Evolutionary conservation across 2,329 filamentous ascomycete genomes (phyloP).

Genomic region (Tolypocladium sp.): DNA sequence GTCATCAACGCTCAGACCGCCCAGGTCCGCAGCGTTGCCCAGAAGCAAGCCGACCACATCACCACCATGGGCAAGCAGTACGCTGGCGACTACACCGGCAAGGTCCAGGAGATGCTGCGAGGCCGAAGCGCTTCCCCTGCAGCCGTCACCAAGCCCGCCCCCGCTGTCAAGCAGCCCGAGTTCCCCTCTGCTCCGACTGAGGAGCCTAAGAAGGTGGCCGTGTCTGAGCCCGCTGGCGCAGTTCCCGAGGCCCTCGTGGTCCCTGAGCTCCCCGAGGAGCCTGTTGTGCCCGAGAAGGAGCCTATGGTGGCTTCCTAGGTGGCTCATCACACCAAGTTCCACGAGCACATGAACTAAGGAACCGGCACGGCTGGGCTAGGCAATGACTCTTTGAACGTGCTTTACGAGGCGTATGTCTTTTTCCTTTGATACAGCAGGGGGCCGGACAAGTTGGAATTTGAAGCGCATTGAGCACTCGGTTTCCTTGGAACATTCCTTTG

Average conservation of each 20-base stretch:
- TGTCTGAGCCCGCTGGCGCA: slow-evolving; percentile 11
- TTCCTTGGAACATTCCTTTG: slow-evolving; percentile 11
- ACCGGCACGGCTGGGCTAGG: slow-evolving; percentile 15
- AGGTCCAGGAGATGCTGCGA: slow-evolving; percentile 56
- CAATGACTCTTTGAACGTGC: slow-evolving; percentile 16
- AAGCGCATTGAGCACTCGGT: slow-evolving; percentile 13
- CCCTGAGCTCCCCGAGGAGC: slow-evolving; percentile 13
- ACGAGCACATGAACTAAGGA: slow-evolving; percentile 16
- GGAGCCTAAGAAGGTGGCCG: slow-evolving; percentile 18
- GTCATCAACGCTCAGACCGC: slow-evolving; percentile 53
- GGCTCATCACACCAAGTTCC: slow-evolving; percentile 12
- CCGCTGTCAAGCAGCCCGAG: slow-evolving; percentile 16
- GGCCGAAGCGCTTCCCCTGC: slow-evolving; percentile 35
- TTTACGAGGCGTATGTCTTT: slow-evolving; percentile 18
- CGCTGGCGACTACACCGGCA: slow-evolving; percentile 57
- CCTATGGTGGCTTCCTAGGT: slow-evolving; percentile 19
- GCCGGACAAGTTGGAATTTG: slow-evolving; percentile 15
- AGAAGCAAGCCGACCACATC: slow-evolving; percentile 55
- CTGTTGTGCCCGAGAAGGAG: slow-evolving; percentile 16
- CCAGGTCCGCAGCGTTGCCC: slow-evolving; percentile 52
- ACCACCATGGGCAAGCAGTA: slow-evolving; percentile 58
- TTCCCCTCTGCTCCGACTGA: slow-evolving; percentile 28
- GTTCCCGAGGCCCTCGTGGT: slow-evolving; percentile 9
- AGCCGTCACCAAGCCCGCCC: slow-evolving; percentile 20
- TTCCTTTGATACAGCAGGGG: slow-evolving; percentile 13